Base-by-base conservation (phyloP, 192 early-diverging fungal species). In the Backusella tarrabulga region DNA sequence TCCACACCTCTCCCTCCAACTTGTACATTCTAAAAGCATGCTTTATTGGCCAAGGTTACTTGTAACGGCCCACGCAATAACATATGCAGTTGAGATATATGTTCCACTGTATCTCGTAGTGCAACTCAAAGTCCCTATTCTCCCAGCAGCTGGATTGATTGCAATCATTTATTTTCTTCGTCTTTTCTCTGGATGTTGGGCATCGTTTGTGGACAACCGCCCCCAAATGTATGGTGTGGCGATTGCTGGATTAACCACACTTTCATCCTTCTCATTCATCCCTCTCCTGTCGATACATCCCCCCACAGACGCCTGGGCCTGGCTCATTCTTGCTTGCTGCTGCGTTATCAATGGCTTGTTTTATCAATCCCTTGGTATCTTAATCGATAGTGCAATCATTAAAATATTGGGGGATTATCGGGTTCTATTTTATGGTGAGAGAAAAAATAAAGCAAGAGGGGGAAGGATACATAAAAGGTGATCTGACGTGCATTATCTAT, bases 371-470 rank as follows among this genome's bases (percentile, higher is more conserved):
- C 34, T 79, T 15, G 54, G 50, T 34, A 60, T 52, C 32, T 14
- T 79, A 12, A 56, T 79, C 12, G 73, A 75, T 66, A 75, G 78
- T 71, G 29, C 54, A 14, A 75, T 75, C 41, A 54, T 79, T 29
- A 79, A 79, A 26, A 41, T 75, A 11, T 50, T 79, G 26, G 78
- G 78, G 56, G 78, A 79, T 42, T 79, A 79, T 41, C 63, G 74
- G 11, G 69, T 69, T 12, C 32, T 79, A 41, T 71, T 79, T 34
- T 79, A 74, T 79, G 78, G 78, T 79, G 73, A 79, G 52, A 29
- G 11, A 63, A 32, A 14, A 32, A 63, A 32, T n/a, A 56, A 56
- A 23, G 42, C 42, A 56, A 56, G 21, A n/a, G 54, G 7, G 21
- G 54, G 2, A 17, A 17, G 54, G 7, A 9, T 40, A 7, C 38